A percentile compares a stretch with the other conserved stretches of the same genome.
phyloP scores from a whole-genome alignment of 345 rosid genomes.

The Clausena lansium region DNA sequence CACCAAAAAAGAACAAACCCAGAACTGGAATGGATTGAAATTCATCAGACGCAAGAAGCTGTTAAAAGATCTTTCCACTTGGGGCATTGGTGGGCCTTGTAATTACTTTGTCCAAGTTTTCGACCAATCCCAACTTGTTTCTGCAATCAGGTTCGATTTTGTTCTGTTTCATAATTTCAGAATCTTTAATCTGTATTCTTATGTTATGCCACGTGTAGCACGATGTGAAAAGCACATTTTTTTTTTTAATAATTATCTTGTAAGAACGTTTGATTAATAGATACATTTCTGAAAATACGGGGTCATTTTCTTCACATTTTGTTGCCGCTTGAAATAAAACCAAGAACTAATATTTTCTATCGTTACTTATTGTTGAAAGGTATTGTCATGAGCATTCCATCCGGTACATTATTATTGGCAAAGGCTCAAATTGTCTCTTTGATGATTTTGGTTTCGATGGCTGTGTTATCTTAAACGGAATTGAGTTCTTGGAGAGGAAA shows the following conservation, averaged over 20 bases:
- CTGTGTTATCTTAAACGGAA: conserved; percentile 35
- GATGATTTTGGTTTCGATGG: conserved; percentile 40
- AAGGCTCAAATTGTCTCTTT: conserved; percentile 41
- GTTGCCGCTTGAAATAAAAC: no score
- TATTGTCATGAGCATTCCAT: conserved; percentile 27
- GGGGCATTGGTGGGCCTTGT: conserved; percentile 38
- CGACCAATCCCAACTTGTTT: conserved; percentile 26
- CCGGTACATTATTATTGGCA: conserved; percentile 25
- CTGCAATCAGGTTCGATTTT: conserved; percentile 28
- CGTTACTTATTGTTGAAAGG: conserved; percentile 2
- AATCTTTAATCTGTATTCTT: background rate
- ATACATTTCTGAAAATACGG: background rate
- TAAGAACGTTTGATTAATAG: background rate
- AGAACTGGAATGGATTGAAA: conserved; percentile 19
- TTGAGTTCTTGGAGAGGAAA: conserved; percentile 32
- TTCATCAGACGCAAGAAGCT: conserved; percentile 22
- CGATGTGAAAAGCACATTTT: background rate
- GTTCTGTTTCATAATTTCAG: background rate
- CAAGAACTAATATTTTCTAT: no score
- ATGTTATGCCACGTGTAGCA: background rate
- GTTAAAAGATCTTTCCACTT: conserved; percentile 31
- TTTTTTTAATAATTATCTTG: background rate
- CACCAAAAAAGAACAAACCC: conserved; percentile 3
- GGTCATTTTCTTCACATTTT: background rate
- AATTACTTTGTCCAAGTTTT: conserved; percentile 30